Percentiles rank a stretch among this genome's conserved stretches.
Evolutionary conservation across 768 basidiomycete species (phyloP).

Genomic region (Rhizopogon salebrosus): DNA sequence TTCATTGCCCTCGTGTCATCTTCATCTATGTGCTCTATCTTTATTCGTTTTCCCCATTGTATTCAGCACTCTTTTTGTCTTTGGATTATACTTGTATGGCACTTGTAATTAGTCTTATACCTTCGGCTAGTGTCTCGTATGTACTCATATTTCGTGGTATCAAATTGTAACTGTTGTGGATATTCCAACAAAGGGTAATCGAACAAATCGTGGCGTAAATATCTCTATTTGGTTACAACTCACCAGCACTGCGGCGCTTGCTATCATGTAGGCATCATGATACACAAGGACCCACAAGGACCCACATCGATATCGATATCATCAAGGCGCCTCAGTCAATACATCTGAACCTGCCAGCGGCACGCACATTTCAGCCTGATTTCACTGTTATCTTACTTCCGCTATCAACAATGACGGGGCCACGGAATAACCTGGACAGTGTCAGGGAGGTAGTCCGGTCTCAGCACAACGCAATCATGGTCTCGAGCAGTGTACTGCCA

Average conservation of each 20-base stretch:
- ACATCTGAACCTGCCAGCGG: no score
- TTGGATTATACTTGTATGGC: conserved; percentile 7
- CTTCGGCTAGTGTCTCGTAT: conserved; percentile 7
- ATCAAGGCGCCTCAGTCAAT: no score
- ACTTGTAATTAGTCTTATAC: conserved; percentile 7
- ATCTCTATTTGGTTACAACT: no score
- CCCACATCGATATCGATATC: no score
- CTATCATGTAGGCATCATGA: no score
- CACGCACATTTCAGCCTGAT: no score
- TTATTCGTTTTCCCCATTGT: conserved; percentile 24
- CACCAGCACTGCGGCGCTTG: no score
- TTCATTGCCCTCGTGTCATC: not conserved
- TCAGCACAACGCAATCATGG: not conserved
- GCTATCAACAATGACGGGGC: not conserved
- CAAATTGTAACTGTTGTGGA: conserved; percentile 7
- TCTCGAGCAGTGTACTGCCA: not conserved
- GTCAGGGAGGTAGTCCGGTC: not conserved
- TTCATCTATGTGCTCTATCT: not conserved
- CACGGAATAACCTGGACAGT: not conserved
- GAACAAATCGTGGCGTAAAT: no score
- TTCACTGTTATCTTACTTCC: not conserved
- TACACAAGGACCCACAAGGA: no score
- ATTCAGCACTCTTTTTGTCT: conserved; percentile 7
- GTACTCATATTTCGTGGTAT: conserved; percentile 17
- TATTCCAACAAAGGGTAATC: conserved; percentile 1